Evolutionary conservation across 164 flowering plant species (phyloP).

Genomic region (Macadamia integrifolia): DNA sequence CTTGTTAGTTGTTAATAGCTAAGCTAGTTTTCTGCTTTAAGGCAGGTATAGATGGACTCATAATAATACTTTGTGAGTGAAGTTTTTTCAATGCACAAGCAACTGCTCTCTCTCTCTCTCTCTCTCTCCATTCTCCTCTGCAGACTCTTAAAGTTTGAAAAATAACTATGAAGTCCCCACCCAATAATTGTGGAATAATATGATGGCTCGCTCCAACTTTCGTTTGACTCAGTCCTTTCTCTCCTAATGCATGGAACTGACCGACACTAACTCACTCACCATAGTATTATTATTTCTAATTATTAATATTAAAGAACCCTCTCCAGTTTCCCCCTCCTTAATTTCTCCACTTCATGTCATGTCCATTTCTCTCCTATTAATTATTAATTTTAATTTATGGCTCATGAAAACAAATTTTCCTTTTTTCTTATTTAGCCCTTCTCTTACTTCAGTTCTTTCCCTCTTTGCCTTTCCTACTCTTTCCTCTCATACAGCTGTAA

Average conservation of each 20-base stretch:
- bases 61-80: not conserved
- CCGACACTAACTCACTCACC: not conserved
- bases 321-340: not conserved
- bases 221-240: conserved; percentile 13
- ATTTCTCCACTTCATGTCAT: not conserved
- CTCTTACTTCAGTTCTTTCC: not conserved
- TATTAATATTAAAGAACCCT: not conserved
- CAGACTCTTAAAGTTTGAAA: not conserved
- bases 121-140: too few relatives aligned
- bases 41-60: not conserved
- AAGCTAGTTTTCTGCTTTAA: not conserved
- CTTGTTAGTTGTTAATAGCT: too few relatives aligned
- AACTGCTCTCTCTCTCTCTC: not conserved
- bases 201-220: conserved; percentile 3
- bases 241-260: not conserved
- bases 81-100: not conserved
- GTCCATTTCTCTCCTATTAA: too few relatives aligned
- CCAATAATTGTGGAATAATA: conserved; percentile 27
- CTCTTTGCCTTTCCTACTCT: not conserved
- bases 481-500: conserved; percentile 12
- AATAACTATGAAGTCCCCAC: conserved; percentile 7
- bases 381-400: too few relatives aligned
- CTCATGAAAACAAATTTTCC: too few relatives aligned
- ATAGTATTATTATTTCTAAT: too few relatives aligned
- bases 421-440: not conserved